Conservation (phyloP, 2,329 filamentous ascomycete genomes). For the Alternaria infectoria region DNA sequence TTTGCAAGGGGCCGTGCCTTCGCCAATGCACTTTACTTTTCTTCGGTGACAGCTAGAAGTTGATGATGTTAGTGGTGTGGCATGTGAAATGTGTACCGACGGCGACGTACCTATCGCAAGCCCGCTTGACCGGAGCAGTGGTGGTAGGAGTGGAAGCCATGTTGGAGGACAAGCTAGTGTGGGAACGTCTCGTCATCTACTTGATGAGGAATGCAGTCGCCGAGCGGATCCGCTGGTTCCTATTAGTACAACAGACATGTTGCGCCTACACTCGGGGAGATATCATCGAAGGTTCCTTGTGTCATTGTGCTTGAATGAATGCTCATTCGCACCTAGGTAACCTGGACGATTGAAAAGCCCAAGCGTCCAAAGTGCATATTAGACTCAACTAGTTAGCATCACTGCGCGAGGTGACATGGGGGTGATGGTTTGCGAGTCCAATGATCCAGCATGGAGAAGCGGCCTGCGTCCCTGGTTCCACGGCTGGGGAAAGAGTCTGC, state of each 20-base stretch:
- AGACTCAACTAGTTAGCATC: conserved; percentile 38
- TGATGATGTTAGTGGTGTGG: conserved; percentile 15
- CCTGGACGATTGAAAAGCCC: conserved; percentile 39
- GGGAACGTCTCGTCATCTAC: conserved; percentile 19
- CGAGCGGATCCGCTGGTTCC: conserved; percentile 30
- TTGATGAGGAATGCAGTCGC: conserved; percentile 24
- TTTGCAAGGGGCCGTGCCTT: conserved; percentile 62
- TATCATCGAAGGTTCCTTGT: conserved; percentile 34
- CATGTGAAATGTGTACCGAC: conserved; percentile 8
- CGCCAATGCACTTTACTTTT: conserved; percentile 60
- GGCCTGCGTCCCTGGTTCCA: conserved; percentile 34
- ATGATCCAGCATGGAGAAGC: conserved; percentile 28
- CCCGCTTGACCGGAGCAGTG: conserved; percentile 49
- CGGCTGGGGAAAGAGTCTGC: conserved; percentile 30
- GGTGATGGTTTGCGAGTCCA: conserved; percentile 24
- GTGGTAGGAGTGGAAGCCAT: conserved; percentile 35
- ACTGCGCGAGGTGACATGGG: conserved; percentile 31
- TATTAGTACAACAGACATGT: conserved; percentile 35
- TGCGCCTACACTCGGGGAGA: conserved; percentile 32
- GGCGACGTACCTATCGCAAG: conserved; percentile 50
- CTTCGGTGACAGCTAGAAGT: conserved; percentile 53
- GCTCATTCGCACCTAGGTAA: conserved; percentile 39
- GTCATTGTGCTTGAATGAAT: conserved; percentile 40
- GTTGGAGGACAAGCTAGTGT: conserved; percentile 8
- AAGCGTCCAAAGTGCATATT: conserved; percentile 45